Conservation (phyloP, 1,284 basidiomycete species). For the Pseudozyma tsukubaensis region DNA sequence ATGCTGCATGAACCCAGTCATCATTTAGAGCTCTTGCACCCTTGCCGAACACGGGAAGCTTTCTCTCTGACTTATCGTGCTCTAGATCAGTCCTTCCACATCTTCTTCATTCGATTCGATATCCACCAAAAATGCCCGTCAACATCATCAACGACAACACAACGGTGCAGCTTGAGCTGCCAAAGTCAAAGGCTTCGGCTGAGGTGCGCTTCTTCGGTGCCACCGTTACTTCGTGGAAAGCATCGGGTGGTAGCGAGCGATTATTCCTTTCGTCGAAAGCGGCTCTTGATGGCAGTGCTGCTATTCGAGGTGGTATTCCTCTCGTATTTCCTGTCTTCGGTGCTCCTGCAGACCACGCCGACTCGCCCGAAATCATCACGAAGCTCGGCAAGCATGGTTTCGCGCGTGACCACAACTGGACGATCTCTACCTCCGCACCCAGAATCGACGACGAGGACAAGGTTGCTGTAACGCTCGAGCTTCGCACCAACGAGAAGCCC, state of each 20-base stretch:
- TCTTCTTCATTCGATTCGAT: not conserved
- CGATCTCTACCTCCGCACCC: constrained; percentile 20
- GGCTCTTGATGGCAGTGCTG: constrained; percentile 50
- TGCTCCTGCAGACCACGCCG: constrained; percentile 43
- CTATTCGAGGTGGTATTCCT: constrained; percentile 62
- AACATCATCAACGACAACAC: constrained; percentile 33
- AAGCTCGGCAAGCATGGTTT: constrained; percentile 59
- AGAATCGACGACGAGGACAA: constrained; percentile 36
- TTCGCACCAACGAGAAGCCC: constrained; percentile 38
- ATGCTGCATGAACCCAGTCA: not conserved
- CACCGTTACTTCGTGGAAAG: constrained; percentile 61
- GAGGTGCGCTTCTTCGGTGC: constrained; percentile 59
- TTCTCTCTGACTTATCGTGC: not conserved
- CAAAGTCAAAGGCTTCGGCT: constrained; percentile 43
- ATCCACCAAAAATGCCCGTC: constrained; percentile 25
- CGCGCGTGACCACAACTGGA: constrained; percentile 53
- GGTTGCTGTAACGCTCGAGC: constrained; percentile 44
- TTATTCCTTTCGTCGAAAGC: constrained; percentile 57
- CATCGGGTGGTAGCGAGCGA: constrained; percentile 49
- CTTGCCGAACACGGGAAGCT: constrained; percentile 5
- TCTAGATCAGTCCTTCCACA: not conserved
- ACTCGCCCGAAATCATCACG: constrained; percentile 39
- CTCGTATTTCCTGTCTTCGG: constrained; percentile 64
- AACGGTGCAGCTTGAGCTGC: constrained; percentile 38
- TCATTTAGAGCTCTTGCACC: not conserved